Base-by-base conservation (phyloP, 805 yeast species). In the Peterozyma xylosa region DNA sequence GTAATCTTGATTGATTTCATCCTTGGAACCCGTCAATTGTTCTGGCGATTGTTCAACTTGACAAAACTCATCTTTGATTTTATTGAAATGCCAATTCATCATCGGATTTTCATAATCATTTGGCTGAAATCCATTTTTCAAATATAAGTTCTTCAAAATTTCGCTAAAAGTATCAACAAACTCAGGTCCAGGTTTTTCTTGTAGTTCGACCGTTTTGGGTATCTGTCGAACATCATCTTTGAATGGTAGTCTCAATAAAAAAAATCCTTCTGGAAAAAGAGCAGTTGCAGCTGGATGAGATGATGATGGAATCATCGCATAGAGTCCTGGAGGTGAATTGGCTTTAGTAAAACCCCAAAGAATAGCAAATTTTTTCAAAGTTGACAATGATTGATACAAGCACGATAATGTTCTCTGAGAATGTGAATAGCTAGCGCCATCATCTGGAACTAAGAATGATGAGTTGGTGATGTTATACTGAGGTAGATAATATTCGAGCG, bases 201-300 rank as follows among this genome's bases (percentile, higher is more conserved):
- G 27, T 5, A 52, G 37, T 5, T 45, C n/a, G 9, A 48, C 43
- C 1, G 49, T 46, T 4, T 60, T 62, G 0, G 97, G 96, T 3
- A 78, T 59, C 32, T 74, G 69, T 42, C 97, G 67, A 3, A 88
- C 60, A 56, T 87, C 91, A 51, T 88, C 95, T 13, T 76, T 62
- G 68, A 75, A 84, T 1, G 98, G 96, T 17, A 86, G 52, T 30
- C 72, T 69, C 9, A 84, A 70, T 45, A 89, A 58, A 40, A 82
- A 78, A 48, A 91, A 75, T 0, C 96, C 96, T 45, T 84, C 79
- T 0, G 91, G 84, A 30, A 70, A 62, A 11, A 53, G 50, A n/a
- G 35, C 37, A 11, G 37, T 38, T n/a, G 5, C 13, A 9, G 21
- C 18, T n/a, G 9, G 40, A 42, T 15, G 54, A 47, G 11, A 35